Evolutionary conservation across 2,329 filamentous ascomycete species (phyloP), one percentile per base, ranked within the genome.

Genomic region (Ustulina deusta): DNA sequence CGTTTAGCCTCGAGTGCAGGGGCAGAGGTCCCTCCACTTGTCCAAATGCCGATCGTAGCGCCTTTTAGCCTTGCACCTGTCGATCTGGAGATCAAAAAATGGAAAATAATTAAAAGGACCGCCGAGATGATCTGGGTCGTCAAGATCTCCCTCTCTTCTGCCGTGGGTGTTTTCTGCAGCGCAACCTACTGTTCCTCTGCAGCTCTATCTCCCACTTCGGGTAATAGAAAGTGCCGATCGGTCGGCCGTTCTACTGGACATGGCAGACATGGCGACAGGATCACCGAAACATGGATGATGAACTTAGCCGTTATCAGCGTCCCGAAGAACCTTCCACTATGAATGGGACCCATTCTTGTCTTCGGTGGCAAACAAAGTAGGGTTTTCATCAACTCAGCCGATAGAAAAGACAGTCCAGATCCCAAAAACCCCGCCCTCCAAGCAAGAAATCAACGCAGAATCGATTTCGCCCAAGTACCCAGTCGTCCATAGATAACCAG

Each of bases 21-120:
- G 64, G 60, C 49, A 9, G 38, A 40, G 55, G 59, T 15, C 42
- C 46, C 2, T 17, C 11, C 7, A n/a, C 13, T 57, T 25, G 36
- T 22, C 15, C 32, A 64, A 67, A 29, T 69, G 67, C 67, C 63
- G 67, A 66, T 69, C 67, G 55, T 58, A 67, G 60, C 55, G 63
- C 32, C 55, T 66, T 63, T 66, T 63, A 63, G 67, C 55, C 63
- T 61, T 69, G 60, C 27, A 54, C 63, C 67, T 69, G 67, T 69
- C 63, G 67, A 69, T 69, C 67, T 34, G 55, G 25, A 58, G 36
- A 66, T 60, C 44, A 20, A 48, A 57, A 46, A 42, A 54, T n/a
- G 20, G 6, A 48, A 44, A 49, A 40, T 63, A 60, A 64, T 63
- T 60, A 48, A 64, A 69, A 59, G 29, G 36, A 17, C 38, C n/a